Base-by-base conservation (phyloP, 768 basidiomycete genomes). In the Leccinum fibrillosum region DNA sequence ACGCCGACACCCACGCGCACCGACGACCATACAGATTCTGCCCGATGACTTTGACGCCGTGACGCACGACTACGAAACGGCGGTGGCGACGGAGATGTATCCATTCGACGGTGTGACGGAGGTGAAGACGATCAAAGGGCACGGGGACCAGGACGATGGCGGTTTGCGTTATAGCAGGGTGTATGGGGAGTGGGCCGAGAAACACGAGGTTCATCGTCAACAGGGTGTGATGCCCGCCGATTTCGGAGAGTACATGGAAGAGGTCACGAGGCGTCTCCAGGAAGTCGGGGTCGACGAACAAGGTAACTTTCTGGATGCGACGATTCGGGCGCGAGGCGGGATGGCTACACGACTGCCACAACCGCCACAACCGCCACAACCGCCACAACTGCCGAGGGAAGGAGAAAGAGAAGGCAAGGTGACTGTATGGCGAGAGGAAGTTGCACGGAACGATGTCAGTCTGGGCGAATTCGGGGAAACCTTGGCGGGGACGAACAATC, bases 371-470 rank as follows among this genome's bases (percentile, higher is more conserved):
- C 58, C 54, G 30, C 25, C 59, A 26, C 59, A 58, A 39, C 58
- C 54, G 30, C 25, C 59, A 26, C 59, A 58, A 25, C 39, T 56
- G 2, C 57, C 32, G 62, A 55, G 61, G 69, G 58, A 62, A 56
- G 56, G 53, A 11, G 66, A 42, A 19, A 60, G 52, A 15, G 68
- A 57, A 23, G 61, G 62, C 5, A 82, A 80, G 49, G 79, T 86
- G 54, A 78, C 75, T 23, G 77, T 76, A 9, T 86, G 85, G 85
- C 72, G 83, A 34, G 80, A 85, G 63, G 78, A 81, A 47, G 80
- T 82, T 0, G 78, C 79, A 4, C 69, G 74, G 53, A 76, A 78
- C 53, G 72, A 66, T 32, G 50, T 54, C 23, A 55, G n/a, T 44
- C 37, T 32, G 47, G 58, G 61, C 39, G 72, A 72, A 25, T 64